phyloP scores from a whole-genome alignment of 2,329 filamentous ascomycete genomes.

The Penicillium hesseltinei region DNA sequence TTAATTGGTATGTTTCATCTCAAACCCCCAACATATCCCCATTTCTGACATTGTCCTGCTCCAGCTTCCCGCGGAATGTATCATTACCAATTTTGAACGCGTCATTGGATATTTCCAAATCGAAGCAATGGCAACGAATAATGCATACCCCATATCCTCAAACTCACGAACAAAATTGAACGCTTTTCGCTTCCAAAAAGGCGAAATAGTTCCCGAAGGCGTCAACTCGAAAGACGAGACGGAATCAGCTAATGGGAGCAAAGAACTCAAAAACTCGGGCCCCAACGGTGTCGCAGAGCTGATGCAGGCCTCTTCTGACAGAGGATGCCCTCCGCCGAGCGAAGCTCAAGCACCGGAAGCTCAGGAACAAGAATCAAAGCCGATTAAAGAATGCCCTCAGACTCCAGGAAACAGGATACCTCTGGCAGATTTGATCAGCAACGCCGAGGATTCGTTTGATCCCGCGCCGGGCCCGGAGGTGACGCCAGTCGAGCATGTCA shows the following conservation, averaged over 20 bases:
- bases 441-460: conserved; percentile 56
- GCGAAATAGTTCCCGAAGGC: conserved; percentile 16
- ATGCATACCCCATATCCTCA: conserved; percentile 45
- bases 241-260: conserved; percentile 38
- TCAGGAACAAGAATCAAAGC: conserved; percentile 27
- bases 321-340: conserved; percentile 19
- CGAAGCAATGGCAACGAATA: conserved; percentile 27
- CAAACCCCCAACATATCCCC: neutral
- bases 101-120: conserved; percentile 17
- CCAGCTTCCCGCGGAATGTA: conserved; percentile 26
- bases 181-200: conserved; percentile 52
- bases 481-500: conserved; percentile 61
- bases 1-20: neutral
- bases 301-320: conserved; percentile 19
- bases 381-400: conserved; percentile 48
- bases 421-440: conserved; percentile 60
- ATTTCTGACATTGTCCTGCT: conserved; percentile 16
- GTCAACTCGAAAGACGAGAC: conserved; percentile 22
- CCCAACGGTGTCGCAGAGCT: conserved; percentile 34
- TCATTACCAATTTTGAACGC: conserved; percentile 20
- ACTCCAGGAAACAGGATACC: conserved; percentile 60
- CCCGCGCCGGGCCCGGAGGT: conserved; percentile 47
- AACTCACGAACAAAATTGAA: conserved; percentile 56
- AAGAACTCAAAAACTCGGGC: conserved; percentile 46
- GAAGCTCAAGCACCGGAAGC: conserved; percentile 14